phyloP scores from a whole-genome alignment of 768 basidiomycete genomes.

The Dentipellis sp. region DNA sequence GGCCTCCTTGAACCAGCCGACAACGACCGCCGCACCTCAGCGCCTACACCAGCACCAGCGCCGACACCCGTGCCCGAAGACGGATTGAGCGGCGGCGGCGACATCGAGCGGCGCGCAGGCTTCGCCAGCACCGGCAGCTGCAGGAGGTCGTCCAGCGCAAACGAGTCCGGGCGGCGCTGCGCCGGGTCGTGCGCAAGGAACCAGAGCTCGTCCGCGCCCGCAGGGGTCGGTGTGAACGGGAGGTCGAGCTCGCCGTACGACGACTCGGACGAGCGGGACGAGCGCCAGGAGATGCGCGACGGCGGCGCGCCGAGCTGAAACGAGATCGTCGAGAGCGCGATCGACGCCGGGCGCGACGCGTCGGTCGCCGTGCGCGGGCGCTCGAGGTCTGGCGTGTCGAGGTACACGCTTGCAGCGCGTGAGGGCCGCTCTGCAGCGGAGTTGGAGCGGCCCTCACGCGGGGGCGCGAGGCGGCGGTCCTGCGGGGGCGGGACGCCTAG shows the following conservation, averaged over 20 bases:
- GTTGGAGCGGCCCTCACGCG: conserved; percentile 16
- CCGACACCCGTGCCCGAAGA: not conserved
- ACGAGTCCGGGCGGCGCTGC: not conserved
- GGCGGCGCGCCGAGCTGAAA: conserved; percentile 5
- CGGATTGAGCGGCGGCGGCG: not conserved
- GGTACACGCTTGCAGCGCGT: not conserved
- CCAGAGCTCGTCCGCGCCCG: not conserved
- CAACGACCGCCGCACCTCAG: not conserved
- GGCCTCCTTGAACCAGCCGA: conserved; percentile 13
- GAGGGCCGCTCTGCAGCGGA: conserved; percentile 8
- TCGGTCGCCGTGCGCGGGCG: not conserved
- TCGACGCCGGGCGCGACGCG: conserved; percentile 13
- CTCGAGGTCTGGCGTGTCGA: not conserved
- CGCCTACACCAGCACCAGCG: not conserved
- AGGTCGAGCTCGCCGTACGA: conserved; percentile 13
- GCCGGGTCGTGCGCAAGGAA: not conserved
- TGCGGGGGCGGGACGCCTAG: conserved; percentile 18
- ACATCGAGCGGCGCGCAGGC: not conserved
- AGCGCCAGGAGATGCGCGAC: conserved; percentile 3
- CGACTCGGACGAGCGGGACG: conserved; percentile 3
- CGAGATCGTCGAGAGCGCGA: conserved; percentile 16
- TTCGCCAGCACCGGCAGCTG: not conserved
- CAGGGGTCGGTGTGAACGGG: conserved; percentile 1
- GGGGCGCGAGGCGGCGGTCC: not conserved
- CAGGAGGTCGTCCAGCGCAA: not conserved